Evolutionary conservation across 768 basidiomycete species (phyloP), one percentile per base, ranked within the genome.

Genomic region (Daedalea quercina): DNA sequence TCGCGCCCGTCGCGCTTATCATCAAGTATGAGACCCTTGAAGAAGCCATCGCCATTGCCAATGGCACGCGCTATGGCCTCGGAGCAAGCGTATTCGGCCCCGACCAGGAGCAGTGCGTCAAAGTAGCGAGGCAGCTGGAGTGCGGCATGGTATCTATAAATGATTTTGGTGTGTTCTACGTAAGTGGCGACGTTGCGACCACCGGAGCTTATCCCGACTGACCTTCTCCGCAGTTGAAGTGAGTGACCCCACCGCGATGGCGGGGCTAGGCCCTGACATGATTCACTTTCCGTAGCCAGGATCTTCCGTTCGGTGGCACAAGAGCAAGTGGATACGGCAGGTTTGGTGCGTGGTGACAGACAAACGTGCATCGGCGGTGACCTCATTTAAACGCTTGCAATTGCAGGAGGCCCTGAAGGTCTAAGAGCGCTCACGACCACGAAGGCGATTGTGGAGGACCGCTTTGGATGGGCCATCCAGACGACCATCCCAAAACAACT

Each of bases 91-190:
- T 99, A 19, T 99, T 94, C 65, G 96, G 96, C 9, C 86, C 86
- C 9, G 82, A 90, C 63, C 86, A 87, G 65, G 77, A 79, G 37
- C 72, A 87, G 41, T 93, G 91, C 63, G 59, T 90, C 50, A 73
- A 85, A 45, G 86, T 98, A 20, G 94, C 94, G 25, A 82, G 83
- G 59, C 72, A 75, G 45, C 72, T 99, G 47, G 83, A 95, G 49
- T 94, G 92, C 61, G 95, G 95, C 44, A 98, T 99, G 96, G 95
- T 98, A 2, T 85, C 94, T 19, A 77, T 96, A 56, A 98, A 98
- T 61, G 96, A 98, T 71, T 96, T 92, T 64, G 93, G 81, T 12
- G 85, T 87, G 8, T 92, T 84, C 70, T 92, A 93, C 64, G 84
- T 90, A 63, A 73, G 84, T 74, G 24, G 19, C 28, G 11, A 26